Evolutionary conservation across 495 filamentous ascomycete genomes (phyloP).

Genomic region (Penicillium maclennaniae): DNA sequence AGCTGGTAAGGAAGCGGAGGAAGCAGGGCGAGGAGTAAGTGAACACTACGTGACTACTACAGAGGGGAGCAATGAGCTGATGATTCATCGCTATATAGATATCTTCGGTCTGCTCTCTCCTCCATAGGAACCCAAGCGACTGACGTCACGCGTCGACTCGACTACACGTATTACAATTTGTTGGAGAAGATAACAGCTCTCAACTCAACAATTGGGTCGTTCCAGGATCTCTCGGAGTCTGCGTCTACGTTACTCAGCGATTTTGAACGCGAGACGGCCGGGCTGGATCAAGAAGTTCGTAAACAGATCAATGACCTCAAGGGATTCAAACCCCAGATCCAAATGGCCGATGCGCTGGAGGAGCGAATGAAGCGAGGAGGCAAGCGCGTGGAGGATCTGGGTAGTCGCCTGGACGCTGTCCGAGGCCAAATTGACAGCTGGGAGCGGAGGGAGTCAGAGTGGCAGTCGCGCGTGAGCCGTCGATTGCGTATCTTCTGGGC

Average conservation of each 20-base stretch:
- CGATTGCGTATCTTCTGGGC: conserved; percentile 61
- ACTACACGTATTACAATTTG: conserved; percentile 81
- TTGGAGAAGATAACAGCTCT: conserved; percentile 71
- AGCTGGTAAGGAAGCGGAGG: conserved; percentile 35
- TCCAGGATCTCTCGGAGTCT: conserved; percentile 66
- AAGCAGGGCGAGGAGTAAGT: conserved; percentile 49
- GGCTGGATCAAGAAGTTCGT: conserved; percentile 58
- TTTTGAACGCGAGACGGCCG: conserved; percentile 59
- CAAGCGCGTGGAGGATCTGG: conserved; percentile 59
- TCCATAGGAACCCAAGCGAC: conserved; percentile 41
- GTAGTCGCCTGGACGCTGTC: conserved; percentile 62
- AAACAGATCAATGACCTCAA: conserved; percentile 63
- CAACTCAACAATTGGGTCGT: conserved; percentile 59
- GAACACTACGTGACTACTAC: neutral
- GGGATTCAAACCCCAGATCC: conserved; percentile 66
- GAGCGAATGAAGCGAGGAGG: conserved; percentile 60
- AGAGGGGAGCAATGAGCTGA: conserved; percentile 1
- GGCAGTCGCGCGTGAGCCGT: conserved; percentile 63
- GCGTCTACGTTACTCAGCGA: conserved; percentile 56
- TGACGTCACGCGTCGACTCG: conserved; percentile 67
- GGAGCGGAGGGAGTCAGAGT: conserved; percentile 68
- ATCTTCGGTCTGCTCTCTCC: conserved; percentile 34
- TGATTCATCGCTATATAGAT: conserved; percentile 18
- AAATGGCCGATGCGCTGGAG: conserved; percentile 62
- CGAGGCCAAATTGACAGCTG: conserved; percentile 62